Base-by-base conservation (phyloP, 2,329 filamentous ascomycete genomes). In the Aspergillus thermomutatus region DNA sequence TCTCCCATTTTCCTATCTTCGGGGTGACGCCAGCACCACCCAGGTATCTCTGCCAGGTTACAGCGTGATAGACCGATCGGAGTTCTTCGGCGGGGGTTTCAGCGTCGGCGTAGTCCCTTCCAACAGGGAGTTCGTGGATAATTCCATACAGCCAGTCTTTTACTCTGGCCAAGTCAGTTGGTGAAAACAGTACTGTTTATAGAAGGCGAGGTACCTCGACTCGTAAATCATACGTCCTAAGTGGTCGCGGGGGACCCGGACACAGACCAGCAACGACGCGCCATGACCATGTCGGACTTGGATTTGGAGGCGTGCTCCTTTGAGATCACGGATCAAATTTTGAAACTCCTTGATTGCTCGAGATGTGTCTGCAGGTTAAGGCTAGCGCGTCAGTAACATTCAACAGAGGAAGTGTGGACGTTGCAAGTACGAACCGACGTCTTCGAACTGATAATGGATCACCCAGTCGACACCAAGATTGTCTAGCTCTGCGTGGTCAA, bases 111-210 rank as follows among this genome's bases (percentile, higher is more conserved):
- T 83, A 77, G 19, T 91, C 85, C 63, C 95, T 87, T 68, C 86
- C 87, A 55, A 86, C 83, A 0, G 93, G 93, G 37, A 91, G 87
- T 21, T 85, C 83, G 50, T 89, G 83, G 60, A 91, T 87, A 54
- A 97, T 88, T 52, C 92, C 92, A 71, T 94, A 89, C 34, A 97
- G 85, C 91, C 92, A 99, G 76, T 97, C 94, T 70, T 92, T 90
- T 19, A 97, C 87, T 62, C 94, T 89, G 56, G 7, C 50, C 2
- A 7, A n/a, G 19, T 61, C 25, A 60, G 49, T 26, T 6, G 14
- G 14, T 37, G 31, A 37, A 37, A 5, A 17, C 31, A 17, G 40
- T 21, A 11, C 14, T 8, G n/a, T n/a, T n/a, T 43, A 19, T 43
- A 25, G 43, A 11, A 4, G 23, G 43, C 7, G 8, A 53, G 67